phyloP scores from a whole-genome alignment of 192 early-diverging fungal genomes.

The Spinellus fusiger region DNA sequence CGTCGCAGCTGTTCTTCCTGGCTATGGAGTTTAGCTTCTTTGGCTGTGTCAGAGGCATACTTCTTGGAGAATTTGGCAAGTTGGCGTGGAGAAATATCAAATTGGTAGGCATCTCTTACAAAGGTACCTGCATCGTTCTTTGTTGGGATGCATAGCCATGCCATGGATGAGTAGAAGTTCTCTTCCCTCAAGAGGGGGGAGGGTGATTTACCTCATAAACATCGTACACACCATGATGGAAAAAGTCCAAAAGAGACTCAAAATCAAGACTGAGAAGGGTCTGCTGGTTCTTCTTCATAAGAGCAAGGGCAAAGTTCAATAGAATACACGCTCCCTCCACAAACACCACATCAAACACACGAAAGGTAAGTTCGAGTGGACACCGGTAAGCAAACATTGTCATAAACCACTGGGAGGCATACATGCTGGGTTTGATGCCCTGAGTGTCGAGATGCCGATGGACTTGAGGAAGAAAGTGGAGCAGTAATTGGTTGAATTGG shows the following conservation, averaged over 20 bases:
- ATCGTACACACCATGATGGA: slow-evolving; percentile 85
- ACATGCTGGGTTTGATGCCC: slow-evolving; percentile 89
- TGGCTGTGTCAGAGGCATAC: slow-evolving; percentile 56
- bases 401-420: slow-evolving; percentile 99
- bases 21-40: slow-evolving; percentile 59
- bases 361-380: slow-evolving; percentile 85
- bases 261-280: slow-evolving; percentile 77
- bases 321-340: slow-evolving; percentile 85
- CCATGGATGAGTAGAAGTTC: background rate
- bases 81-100: slow-evolving; percentile 60
- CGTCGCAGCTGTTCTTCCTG: slow-evolving; percentile 51
- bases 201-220: slow-evolving; percentile 59
- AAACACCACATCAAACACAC: slow-evolving; percentile 89
- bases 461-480: slow-evolving; percentile 73
- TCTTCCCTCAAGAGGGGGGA: background rate
- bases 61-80: slow-evolving; percentile 68
- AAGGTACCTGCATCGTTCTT: slow-evolving; percentile 65
- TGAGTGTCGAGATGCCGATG: slow-evolving; percentile 75
- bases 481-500: slow-evolving; percentile 86
- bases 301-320: slow-evolving; percentile 80
- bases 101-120: slow-evolving; percentile 72
- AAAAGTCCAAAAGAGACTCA: slow-evolving; percentile 78
- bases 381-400: slow-evolving; percentile 98
- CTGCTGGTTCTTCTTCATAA: slow-evolving; percentile 78
- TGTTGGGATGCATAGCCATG: background rate